Conservation (phyloP, 176 grass and related monocot species). For the Oryza nivara region DNA sequence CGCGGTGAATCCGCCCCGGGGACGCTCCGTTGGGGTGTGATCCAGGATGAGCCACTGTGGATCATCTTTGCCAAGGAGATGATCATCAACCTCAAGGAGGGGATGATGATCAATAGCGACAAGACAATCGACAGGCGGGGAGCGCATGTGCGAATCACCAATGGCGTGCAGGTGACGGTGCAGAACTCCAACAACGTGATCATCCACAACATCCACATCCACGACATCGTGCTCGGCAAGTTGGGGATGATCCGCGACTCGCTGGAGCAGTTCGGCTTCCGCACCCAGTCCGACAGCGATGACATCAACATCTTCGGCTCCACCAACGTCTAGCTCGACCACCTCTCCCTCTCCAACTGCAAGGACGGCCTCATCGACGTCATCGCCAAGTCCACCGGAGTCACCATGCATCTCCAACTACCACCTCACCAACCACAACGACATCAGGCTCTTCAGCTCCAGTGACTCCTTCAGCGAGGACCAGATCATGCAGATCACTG, state of each 20-base stretch:
- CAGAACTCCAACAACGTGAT: constrained; percentile 78
- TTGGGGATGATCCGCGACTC: constrained; percentile 71
- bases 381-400: constrained; percentile 61
- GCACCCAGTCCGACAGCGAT: constrained; percentile 71
- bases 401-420: constrained; percentile 77
- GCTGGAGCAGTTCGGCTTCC: constrained; percentile 54
- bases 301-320: constrained; percentile 67
- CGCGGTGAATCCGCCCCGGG: constrained; percentile 54
- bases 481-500: constrained; percentile 79
- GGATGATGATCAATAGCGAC: constrained; percentile 65
- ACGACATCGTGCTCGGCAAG: constrained; percentile 49
- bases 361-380: constrained; percentile 82
- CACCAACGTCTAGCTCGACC: constrained; percentile 83
- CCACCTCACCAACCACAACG: constrained; percentile 84
- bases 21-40: constrained; percentile 74
- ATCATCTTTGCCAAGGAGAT: constrained; percentile 70
- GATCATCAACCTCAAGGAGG: constrained; percentile 79
- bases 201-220: constrained; percentile 79
- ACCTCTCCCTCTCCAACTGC: constrained; percentile 80
- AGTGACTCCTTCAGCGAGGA: constrained; percentile 51
- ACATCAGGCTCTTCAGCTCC: constrained; percentile 78
- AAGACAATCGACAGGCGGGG: constrained; percentile 86
- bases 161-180: constrained; percentile 64
- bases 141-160: constrained; percentile 62
- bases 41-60: constrained; percentile 76